These are phyloP conservation scores for Wilcoxina mikolae DNA, from an alignment of 495 filamentous ascomycete genomes.

Conservation along the genomic window DNA sequence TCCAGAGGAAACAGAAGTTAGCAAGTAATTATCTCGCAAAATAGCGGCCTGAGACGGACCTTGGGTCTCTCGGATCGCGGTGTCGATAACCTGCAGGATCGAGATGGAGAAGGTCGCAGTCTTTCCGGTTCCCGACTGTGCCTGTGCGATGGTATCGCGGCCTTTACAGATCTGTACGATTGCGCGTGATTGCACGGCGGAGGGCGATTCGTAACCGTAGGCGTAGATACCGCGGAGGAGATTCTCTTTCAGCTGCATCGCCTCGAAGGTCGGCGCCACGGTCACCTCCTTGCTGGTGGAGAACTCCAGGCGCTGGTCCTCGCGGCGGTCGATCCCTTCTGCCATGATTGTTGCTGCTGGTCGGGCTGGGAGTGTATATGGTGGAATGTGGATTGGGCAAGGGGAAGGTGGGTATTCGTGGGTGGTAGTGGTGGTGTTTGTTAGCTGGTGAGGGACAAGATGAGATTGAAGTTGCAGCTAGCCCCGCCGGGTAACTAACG, in stretches of 20 bases:
- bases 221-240: conserved; percentile 95
- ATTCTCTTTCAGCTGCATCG: conserved; percentile 83
- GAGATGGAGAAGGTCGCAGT: conserved; percentile 98
- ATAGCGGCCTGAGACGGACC: too few species aligned
- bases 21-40: too few species aligned
- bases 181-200: conserved; percentile 89
- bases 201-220: conserved; percentile 95
- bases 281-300: conserved; percentile 93
- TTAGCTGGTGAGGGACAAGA: background rate
- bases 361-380: background rate
- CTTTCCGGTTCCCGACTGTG: conserved; percentile 98
- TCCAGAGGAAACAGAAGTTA: background rate
- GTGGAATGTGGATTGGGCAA: background rate
- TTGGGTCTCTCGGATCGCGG: conserved; percentile 82
- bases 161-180: conserved; percentile 58
- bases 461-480: background rate
- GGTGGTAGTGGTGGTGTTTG: background rate
- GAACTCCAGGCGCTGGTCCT: conserved; percentile 96
- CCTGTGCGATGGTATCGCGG: conserved; percentile 97
- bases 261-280: conserved; percentile 59
- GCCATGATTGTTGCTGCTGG: conserved; percentile 46
- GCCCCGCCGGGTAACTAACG: background rate
- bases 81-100: conserved; percentile 94
- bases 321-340: conserved; percentile 84
- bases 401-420: background rate